These are phyloP conservation scores for Takashimella koratensis DNA, from an alignment of 1,284 basidiomycete genomes.

Conservation along the genomic window DNA sequence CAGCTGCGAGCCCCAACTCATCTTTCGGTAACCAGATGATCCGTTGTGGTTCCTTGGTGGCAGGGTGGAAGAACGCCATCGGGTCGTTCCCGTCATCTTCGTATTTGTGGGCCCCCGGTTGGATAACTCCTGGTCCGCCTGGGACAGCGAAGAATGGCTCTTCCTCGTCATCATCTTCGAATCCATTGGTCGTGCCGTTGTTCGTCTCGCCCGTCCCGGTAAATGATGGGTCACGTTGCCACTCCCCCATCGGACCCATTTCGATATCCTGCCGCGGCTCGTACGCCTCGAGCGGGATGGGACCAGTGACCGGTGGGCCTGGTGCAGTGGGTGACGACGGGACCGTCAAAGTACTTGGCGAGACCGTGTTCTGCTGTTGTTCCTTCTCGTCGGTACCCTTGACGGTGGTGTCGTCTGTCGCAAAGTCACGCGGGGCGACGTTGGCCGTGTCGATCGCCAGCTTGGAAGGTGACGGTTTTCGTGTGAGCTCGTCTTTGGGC, in stretches of 20 bases:
- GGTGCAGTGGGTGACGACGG: constrained; percentile 12
- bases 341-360: too few relatives aligned
- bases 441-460: neutral
- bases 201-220: neutral
- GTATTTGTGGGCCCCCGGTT: neutral
- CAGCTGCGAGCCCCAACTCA: constrained; percentile 60
- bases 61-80: constrained; percentile 71
- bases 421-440: neutral
- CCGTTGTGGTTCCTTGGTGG: constrained; percentile 66
- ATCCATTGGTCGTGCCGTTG: too few relatives aligned
- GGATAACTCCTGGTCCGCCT: constrained; percentile 39
- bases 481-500: neutral
- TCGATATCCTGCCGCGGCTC: neutral
- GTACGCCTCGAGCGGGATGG: constrained; percentile 1
- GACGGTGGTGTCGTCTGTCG: neutral
- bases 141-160: constrained; percentile 39
- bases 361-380: neutral
- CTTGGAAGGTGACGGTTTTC: neutral
- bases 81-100: constrained; percentile 32
- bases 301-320: constrained; percentile 14
- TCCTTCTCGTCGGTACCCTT: neutral
- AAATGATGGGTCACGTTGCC: neutral
- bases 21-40: constrained; percentile 78
- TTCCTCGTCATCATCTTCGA: constrained; percentile 18
- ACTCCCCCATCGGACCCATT: constrained; percentile 4